Evolutionary conservation across 495 filamentous ascomycete species (phyloP).

Genomic region (Aspergillus haitiensis): DNA sequence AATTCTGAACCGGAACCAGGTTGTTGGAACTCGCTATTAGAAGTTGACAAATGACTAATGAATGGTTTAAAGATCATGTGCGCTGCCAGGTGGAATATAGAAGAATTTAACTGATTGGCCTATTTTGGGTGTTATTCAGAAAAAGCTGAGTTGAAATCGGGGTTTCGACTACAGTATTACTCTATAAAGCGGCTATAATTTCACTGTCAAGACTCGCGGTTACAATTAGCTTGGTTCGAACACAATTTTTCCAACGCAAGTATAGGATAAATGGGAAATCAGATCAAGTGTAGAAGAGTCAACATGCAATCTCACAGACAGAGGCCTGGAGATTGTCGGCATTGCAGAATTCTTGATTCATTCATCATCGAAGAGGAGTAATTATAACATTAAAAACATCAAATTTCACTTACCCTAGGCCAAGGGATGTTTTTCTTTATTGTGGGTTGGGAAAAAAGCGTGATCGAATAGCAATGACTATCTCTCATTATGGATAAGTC

Average conservation of each 20-base stretch:
- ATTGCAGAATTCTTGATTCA: slow-evolving; percentile 59
- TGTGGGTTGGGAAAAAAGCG: not conserved
- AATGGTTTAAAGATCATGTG: not conserved
- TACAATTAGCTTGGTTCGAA: slow-evolving; percentile 16
- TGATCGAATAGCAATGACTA: too few species aligned
- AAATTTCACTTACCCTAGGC: slow-evolving; percentile 2
- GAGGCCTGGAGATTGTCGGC: slow-evolving; percentile 47
- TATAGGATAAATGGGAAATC: slow-evolving; percentile 25
- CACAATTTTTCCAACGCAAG: slow-evolving; percentile 7
- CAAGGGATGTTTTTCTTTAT: not conserved
- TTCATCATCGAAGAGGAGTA: slow-evolving; percentile 40
- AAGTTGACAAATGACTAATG: not conserved
- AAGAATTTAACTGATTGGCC: too few species aligned
- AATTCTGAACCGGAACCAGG: slow-evolving; percentile 38
- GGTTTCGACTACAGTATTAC: too few species aligned
- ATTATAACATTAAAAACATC: not conserved
- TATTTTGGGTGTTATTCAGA: too few species aligned
- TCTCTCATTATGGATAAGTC: too few species aligned
- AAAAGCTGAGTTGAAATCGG: too few species aligned
- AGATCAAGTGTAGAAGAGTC: slow-evolving; percentile 62
- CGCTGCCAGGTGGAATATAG: too few species aligned
- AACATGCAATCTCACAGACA: slow-evolving; percentile 51
- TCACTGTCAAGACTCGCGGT: not conserved
- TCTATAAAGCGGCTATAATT: too few species aligned
- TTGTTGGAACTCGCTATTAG: slow-evolving; percentile 34